Percentiles rank a stretch among this genome's conserved stretches.
Evolutionary conservation across 345 rosid genomes (phyloP).

Genomic region (Salix suchowensis): DNA sequence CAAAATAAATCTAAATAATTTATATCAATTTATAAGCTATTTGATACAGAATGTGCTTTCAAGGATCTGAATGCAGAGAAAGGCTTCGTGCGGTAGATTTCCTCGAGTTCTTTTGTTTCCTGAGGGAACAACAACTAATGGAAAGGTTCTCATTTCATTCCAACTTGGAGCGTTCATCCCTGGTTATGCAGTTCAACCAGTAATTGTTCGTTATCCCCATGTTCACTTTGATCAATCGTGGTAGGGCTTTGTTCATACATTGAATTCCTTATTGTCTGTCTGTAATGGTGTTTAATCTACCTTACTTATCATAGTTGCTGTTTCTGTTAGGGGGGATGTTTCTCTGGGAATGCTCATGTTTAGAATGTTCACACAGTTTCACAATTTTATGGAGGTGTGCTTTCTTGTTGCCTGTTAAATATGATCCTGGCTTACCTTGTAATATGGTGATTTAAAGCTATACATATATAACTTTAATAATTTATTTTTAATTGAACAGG

Average conservation of each 20-base stretch:
- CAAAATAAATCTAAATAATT: conserved; percentile 34
- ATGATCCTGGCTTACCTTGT: conserved; percentile 1
- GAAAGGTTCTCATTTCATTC: conserved; percentile 72
- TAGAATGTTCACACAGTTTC: conserved; percentile 97
- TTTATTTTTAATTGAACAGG: conserved; percentile 43
- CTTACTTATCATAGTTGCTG: conserved; percentile 8
- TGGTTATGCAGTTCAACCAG: conserved; percentile 78
- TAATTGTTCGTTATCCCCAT: conserved; percentile 88
- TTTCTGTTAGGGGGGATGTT: conserved; percentile 55
- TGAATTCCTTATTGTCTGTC: conserved; percentile 1
- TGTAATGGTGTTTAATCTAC: not conserved
- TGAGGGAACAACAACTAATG: conserved; percentile 97
- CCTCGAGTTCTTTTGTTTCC: conserved; percentile 90
- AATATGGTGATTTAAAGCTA: not conserved
- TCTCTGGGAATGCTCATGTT: conserved; percentile 80
- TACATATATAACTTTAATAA: not conserved
- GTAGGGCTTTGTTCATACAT: conserved; percentile 36
- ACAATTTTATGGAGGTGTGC: conserved; percentile 93
- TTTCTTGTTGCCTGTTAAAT: not conserved
- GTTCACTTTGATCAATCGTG: conserved; percentile 98
- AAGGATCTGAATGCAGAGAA: conserved; percentile 98
- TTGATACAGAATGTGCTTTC: conserved; percentile 96
- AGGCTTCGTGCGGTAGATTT: conserved; percentile 72
- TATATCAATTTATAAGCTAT: conserved; percentile 61
- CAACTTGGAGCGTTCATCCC: conserved; percentile 98